Conservation (phyloP, 495 filamentous ascomycete genomes). For the Thermochaetoides thermophila region DNA sequence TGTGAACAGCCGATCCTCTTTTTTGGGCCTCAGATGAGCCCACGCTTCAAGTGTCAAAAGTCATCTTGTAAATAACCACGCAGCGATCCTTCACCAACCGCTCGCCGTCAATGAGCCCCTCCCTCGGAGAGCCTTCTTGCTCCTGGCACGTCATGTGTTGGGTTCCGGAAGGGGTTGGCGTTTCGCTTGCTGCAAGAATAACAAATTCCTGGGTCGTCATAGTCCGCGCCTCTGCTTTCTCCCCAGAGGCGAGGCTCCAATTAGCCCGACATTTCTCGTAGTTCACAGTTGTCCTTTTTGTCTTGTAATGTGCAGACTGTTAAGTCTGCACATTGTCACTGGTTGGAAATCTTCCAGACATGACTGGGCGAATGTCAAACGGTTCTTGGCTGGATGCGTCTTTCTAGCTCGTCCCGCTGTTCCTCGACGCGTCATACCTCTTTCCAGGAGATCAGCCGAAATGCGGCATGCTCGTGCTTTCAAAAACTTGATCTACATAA, state of each 20-base stretch:
- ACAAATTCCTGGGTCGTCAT: conserved; percentile 33
- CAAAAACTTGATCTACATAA: too few relatives aligned
- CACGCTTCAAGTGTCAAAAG: too few relatives aligned
- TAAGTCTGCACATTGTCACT: not conserved
- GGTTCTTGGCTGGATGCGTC: not conserved
- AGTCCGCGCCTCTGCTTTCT: conserved; percentile 33
- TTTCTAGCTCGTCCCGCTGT: not conserved
- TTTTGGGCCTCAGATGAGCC: too few relatives aligned
- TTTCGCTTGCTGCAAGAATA: conserved; percentile 26
- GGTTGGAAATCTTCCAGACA: too few relatives aligned
- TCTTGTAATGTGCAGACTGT: conserved; percentile 1
- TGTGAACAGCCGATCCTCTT: too few relatives aligned
- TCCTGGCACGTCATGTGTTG: conserved; percentile 33
- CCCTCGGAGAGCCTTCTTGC: conserved; percentile 29
- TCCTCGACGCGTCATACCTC: not conserved
- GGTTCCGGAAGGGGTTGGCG: conserved; percentile 31
- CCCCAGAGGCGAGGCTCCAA: conserved; percentile 36
- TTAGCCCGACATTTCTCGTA: conserved; percentile 30
- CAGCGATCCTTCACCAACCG: conserved; percentile 26
- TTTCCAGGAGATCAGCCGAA: not conserved
- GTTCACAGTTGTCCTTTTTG: not conserved
- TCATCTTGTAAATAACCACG: too few relatives aligned
- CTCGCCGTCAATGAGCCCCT: conserved; percentile 14
- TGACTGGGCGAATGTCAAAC: too few relatives aligned
- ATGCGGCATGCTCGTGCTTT: too few relatives aligned